Base-by-base conservation (phyloP, 495 filamentous ascomycete genomes). In the Jackrogersella minutella region DNA sequence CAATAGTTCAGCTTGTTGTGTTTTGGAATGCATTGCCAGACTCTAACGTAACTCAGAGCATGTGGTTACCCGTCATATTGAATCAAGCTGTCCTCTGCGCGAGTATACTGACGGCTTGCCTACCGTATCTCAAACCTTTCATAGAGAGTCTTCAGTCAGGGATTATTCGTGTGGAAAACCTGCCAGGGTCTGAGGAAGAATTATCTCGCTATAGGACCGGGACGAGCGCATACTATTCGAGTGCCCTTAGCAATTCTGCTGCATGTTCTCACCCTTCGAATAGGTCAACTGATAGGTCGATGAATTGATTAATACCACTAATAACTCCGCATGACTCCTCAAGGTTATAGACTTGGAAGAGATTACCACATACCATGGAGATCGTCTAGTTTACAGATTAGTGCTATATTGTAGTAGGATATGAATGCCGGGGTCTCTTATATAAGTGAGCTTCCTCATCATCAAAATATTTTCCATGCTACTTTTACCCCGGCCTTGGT, bases 81-180 rank as follows among this genome's bases (percentile, higher is more conserved):
- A 31, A 49, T 49, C 44, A 49, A 49, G 44, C 31, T 17, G 44
- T 30, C n/a, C 13, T 49, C 6, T 49, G 44, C 7, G 44, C 31
- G 24, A 49, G 44, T 19, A 49, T 49, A 49, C 8, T 49, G 5
- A 49, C 44, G 44, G 44, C 44, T 33, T 49, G 44, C 13, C 26
- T 49, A 2, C 44, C 44, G 5, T 49, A 31, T 31, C 10, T 49
- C 11, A 49, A 49, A 17, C 44, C 44, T 14, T 49, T 49, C 26
- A 49, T 49, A 26, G 13, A 49, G 31, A 49, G 24, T 31, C 26
- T 49, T 7, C n/a, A 49, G 13, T 49, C 44, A 10, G 44, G 44
- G 5, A 49, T 49, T 31, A 26, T 49, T 49, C 44, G 44, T 17
- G 44, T 49, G 44, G 44, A 49, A 49, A 49, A 31, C 7, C 4